Evolutionary conservation across 306 rosid species (phyloP), one percentile per base, ranked within the genome.

Genomic region (Malus sylvestris): DNA sequence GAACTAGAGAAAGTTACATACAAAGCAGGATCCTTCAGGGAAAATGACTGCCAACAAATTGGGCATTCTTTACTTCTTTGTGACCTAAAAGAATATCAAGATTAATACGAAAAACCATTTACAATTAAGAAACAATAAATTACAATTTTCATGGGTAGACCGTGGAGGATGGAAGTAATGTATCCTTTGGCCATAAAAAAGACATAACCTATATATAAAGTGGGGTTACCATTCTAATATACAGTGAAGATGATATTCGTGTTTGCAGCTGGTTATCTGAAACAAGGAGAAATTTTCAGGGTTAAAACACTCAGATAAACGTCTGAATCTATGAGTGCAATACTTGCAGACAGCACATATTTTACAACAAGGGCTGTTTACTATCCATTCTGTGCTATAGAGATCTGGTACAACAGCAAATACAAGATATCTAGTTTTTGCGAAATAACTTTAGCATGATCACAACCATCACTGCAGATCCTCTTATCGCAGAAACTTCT

Each of bases 61-160:
- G 98, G 98, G 83, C 98, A 94, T 57, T 92, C 97, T 79, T 84
- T 83, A 82, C 98, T 94, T 89, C 97, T 89, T 68, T 90, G 93
- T 64, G 96, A 94, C 98, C 98, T 92, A 46, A 78, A 49, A 60
- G 75, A 70, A 76, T 53, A 49, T 14, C 5, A 42, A 69, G 1
- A 33, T 65, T 51, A 38, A 46, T 76, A 25, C 76, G 74, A 80
- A 67, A 32, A 77, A 52, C n/a, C 59, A 30, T 22, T 42, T n/a
- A 18, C 45, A 69, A 13, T 20, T 5, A 6, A 29, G 42, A 78
- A 29, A 58, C 25, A 51, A 12, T 32, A 4, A 70, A 18, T 14
- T 22, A 38, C 30, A 69, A 69, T 19, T 42, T 42, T 6, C 32
- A 77, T 27, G 3, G 44, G 44, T n/a, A 14, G 65, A 49, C 55